Conservation (phyloP, 1,139 yeast genomes). For the Taphrina flavorubra region DNA sequence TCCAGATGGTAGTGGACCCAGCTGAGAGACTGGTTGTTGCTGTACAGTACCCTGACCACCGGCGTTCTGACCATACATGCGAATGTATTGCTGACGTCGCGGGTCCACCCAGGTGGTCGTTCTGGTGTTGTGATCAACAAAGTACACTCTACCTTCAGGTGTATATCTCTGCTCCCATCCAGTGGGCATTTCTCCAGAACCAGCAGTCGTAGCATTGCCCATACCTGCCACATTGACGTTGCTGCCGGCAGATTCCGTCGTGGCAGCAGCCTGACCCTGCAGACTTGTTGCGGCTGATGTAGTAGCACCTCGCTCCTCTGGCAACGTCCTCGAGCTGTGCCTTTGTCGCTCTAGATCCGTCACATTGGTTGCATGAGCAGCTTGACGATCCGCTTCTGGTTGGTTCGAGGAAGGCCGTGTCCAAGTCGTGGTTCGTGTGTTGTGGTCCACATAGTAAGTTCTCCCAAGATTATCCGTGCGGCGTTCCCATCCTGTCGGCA, state of each 20-base stretch:
- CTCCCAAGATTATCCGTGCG: slow-evolving; percentile 97
- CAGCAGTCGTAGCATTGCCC: slow-evolving; percentile 86
- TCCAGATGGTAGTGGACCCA: slow-evolving; percentile 97
- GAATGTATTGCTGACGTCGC: slow-evolving; percentile 88
- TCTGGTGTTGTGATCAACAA: slow-evolving; percentile 97
- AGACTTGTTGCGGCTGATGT: slow-evolving; percentile 49
- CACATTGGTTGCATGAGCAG: slow-evolving; percentile 52
- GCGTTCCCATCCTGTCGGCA: slow-evolving; percentile 99
- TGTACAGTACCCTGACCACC: slow-evolving; percentile 78
- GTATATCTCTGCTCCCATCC: slow-evolving; percentile 99
- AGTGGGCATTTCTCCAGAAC: slow-evolving; percentile 93
- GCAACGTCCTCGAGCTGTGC: slow-evolving; percentile 87
- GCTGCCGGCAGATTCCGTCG: slow-evolving; percentile 57
- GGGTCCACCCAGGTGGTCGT: slow-evolving; percentile 99
- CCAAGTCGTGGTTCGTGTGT: slow-evolving; percentile 98
- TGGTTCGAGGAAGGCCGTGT: slow-evolving; percentile 80
- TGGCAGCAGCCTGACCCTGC: slow-evolving; percentile 48
- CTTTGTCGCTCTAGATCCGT: slow-evolving; percentile 90
- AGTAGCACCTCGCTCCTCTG: slow-evolving; percentile 62
- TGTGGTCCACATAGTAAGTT: slow-evolving; percentile 96
- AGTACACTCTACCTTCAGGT: slow-evolving; percentile 96
- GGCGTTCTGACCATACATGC: slow-evolving; percentile 73
- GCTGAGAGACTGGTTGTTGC: slow-evolving; percentile 97
- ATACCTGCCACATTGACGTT: slow-evolving; percentile 56
- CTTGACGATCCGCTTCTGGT: slow-evolving; percentile 44